Base-by-base conservation (phyloP, 371 early-diverging fungal genomes). In the Sporodiniella umbellata region DNA sequence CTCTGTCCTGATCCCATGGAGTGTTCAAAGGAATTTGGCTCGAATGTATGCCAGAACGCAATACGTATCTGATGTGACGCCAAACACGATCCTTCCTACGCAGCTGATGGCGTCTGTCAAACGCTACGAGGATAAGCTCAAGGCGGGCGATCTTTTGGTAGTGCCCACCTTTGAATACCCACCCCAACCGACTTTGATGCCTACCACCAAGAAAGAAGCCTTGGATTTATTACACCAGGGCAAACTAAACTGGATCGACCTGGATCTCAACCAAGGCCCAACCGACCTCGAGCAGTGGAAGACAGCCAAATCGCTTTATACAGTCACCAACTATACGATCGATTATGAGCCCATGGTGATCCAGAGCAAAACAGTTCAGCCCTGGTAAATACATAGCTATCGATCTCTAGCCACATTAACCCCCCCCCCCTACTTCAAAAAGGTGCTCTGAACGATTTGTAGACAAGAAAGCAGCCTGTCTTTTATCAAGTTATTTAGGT, bases 281-380 rank as follows among this genome's bases (percentile, higher is more conserved):
- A 73, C 78, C 0, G 49, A 67, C 25, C 48, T 61, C 12, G 54
- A 48, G 15, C 42, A 33, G 11, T 77, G 78, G 78, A 60, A 58
- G 25, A 30, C 51, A 5, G 59, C 68, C 2, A 35, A 60, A 0
- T 51, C 50, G 8, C 19, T 71, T 12, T 77, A 77, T 45, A 25
- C 50, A 21, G 70, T 73, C 7, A 60, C 56, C 14, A 49, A 64
- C 11, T 77, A 77, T 33, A 66, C 63, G 12, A 66, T 68, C 45
- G 70, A 77, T 33, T 77, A 77, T 47, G 74, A 77, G 40, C 78
- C 78, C 14, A 60, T 77, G 19, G 70, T 71, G 8, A 66, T 77
- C 45, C 62, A 66, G 49, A 73, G 72, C 40, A 71, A 70, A 35
- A 53, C 52, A 11, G 62, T 64, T 12, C 71, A 69, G 31, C 68